These are phyloP conservation scores for Scutellaria galericulata DNA, from an alignment of 257 asterid genomes.

Conservation along the genomic window DNA sequence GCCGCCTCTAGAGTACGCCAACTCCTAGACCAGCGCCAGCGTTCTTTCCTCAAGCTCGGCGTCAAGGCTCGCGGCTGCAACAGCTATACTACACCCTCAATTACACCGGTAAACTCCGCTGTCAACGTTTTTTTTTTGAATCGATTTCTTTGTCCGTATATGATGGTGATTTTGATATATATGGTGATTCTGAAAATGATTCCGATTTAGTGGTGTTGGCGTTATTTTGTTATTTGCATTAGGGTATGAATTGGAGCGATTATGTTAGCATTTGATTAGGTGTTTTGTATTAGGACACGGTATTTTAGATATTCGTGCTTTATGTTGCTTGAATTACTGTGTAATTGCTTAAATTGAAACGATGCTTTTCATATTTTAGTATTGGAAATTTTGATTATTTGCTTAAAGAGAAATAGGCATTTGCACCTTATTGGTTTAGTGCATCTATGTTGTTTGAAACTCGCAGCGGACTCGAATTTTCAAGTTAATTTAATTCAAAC, in stretches of 20 bases:
- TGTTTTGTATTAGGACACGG: slow-evolving; percentile 12
- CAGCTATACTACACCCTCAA: slow-evolving; percentile 97
- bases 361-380: neutral
- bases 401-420: neutral
- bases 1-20: slow-evolving; percentile 83
- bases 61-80: slow-evolving; percentile 99
- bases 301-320: slow-evolving; percentile 19
- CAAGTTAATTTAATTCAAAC: too few relatives aligned
- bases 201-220: neutral
- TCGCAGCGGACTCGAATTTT: too few relatives aligned
- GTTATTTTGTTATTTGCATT: neutral
- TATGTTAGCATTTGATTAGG: slow-evolving; percentile 19
- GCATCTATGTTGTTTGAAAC: too few relatives aligned
- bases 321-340: slow-evolving; percentile 8
- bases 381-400: neutral
- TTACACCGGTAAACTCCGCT: slow-evolving; percentile 66
- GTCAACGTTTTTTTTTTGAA: neutral
- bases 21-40: slow-evolving; percentile 80
- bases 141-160: neutral
- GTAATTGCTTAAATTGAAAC: neutral
- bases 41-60: slow-evolving; percentile 90
- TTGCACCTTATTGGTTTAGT: neutral
- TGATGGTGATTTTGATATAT: neutral
- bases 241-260: slow-evolving; percentile 17
- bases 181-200: neutral